Conservation (phyloP, 139 green algal species). For the Mesotaenium endlicherianum region DNA sequence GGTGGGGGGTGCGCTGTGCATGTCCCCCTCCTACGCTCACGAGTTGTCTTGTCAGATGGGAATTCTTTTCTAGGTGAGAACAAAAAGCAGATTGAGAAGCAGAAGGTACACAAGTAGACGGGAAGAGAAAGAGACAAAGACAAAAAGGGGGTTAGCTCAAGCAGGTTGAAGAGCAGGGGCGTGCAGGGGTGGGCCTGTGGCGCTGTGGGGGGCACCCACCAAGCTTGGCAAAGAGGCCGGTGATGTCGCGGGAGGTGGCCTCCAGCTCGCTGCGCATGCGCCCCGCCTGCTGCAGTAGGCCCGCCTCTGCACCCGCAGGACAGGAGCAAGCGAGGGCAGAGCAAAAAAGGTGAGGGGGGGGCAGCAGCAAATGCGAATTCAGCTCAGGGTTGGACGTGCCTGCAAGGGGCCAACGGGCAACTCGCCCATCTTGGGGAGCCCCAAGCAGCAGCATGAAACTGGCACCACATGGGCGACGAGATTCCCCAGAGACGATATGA, state of each 20-base stretch:
- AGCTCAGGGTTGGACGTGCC: neutral
- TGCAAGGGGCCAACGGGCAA: neutral
- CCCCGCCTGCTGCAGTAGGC: neutral
- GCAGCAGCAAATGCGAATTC: neutral
- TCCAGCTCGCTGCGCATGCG: conserved; percentile 1
- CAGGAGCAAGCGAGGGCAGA: neutral
- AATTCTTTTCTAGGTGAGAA: too few species aligned
- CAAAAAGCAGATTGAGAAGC: too few species aligned
- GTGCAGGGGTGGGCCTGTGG: neutral
- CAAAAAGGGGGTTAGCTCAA: neutral
- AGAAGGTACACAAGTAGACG: neutral
- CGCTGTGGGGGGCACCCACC: neutral
- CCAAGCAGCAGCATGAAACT: neutral
- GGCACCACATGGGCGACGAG: neutral
- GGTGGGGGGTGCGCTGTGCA: too few species aligned
- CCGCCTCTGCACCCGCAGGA: conserved; percentile 3
- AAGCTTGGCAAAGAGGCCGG: conserved; percentile 20
- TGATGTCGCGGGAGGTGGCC: neutral
- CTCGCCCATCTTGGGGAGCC: neutral
- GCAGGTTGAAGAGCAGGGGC: neutral
- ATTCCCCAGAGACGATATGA: neutral
- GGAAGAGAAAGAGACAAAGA: neutral
- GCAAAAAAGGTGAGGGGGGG: neutral
- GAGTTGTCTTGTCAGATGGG: neutral
- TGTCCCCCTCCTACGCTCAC: neutral